Evolutionary conservation across 345 rosid genomes (phyloP).

Genomic region (Clarkia xantiana): DNA sequence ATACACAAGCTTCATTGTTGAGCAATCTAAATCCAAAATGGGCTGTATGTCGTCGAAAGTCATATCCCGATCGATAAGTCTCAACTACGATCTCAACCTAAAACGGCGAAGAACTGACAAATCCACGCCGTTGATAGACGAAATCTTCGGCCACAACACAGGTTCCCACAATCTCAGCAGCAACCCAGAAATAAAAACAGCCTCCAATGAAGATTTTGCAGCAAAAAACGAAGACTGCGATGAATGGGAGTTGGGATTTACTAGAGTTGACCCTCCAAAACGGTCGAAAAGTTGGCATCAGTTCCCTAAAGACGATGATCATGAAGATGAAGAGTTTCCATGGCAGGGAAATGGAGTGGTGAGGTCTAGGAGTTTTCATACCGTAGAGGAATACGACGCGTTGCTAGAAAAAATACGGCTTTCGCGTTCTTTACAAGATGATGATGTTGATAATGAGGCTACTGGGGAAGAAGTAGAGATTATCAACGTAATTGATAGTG

Average conservation of each 20-base stretch:
- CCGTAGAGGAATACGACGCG: conserved; percentile 24
- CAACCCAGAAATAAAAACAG: conserved; percentile 3
- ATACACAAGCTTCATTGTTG: too few relatives aligned
- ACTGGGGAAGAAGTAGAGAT: neutral
- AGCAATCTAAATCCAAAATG: conserved; percentile 11
- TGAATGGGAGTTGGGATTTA: neutral
- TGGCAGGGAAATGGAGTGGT: neutral
- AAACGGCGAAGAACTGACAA: conserved; percentile 9
- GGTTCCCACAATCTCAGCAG: conserved; percentile 6
- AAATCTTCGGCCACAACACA: conserved; percentile 3
- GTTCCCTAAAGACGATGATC: conserved; percentile 3
- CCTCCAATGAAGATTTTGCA: conserved; percentile 3
- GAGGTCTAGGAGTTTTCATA: conserved; percentile 18
- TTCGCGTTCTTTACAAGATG: conserved; percentile 1
- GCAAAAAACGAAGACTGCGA: too few relatives aligned
- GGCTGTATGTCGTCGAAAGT: conserved; percentile 31
- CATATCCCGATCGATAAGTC: conserved; percentile 17
- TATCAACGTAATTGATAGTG: neutral
- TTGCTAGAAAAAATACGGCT: conserved; percentile 11
- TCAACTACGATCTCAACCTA: conserved; percentile 12
- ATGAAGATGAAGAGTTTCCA: conserved; percentile 1
- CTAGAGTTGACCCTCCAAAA: conserved; percentile 5
- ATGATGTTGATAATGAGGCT: conserved; percentile 2
- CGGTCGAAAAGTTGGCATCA: conserved; percentile 18
- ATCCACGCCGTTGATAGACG: conserved; percentile 2